These are phyloP conservation scores for Komagataella phaffii DNA, from an alignment of 805 yeast species.

Conservation along the genomic window DNA sequence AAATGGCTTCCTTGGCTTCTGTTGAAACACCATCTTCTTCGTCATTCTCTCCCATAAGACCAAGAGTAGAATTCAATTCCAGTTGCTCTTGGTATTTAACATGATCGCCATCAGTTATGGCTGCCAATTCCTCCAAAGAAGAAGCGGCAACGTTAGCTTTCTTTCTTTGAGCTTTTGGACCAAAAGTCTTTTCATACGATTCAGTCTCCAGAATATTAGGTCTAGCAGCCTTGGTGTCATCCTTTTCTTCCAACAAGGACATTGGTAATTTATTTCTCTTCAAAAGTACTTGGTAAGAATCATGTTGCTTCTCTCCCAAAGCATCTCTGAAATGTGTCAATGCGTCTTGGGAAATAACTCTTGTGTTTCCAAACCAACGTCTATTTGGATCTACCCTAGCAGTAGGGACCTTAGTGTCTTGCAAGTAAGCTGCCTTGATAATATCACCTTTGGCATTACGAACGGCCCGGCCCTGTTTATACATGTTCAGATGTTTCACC, in stretches of 20 bases:
- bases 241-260: slow-evolving; percentile 86
- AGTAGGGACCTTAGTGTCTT: slow-evolving; percentile 73
- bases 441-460: slow-evolving; percentile 83
- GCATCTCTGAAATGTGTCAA: slow-evolving; percentile 89
- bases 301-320: slow-evolving; percentile 71
- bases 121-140: slow-evolving; percentile 70
- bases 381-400: slow-evolving; percentile 95
- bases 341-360: slow-evolving; percentile 97
- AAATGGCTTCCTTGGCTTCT: slow-evolving; percentile 91
- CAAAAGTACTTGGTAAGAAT: slow-evolving; percentile 73
- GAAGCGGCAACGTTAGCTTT: slow-evolving; percentile 69
- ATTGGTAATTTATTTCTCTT: slow-evolving; percentile 89
- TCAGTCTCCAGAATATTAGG: slow-evolving; percentile 83
- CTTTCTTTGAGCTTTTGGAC: slow-evolving; percentile 90
- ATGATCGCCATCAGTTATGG: slow-evolving; percentile 40
- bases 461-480: slow-evolving; percentile 79
- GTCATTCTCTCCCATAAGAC: slow-evolving; percentile 61
- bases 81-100: slow-evolving; percentile 58
- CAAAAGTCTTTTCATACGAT: slow-evolving; percentile 69
- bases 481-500: slow-evolving; percentile 84
- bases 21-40: slow-evolving; percentile 71
- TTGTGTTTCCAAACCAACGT: slow-evolving; percentile 95
- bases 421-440: slow-evolving; percentile 76
- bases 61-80: slow-evolving; percentile 62
- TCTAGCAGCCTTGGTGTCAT: slow-evolving; percentile 60